phyloP scores from a whole-genome alignment of 2,329 filamentous ascomycete species.

The Talaromyces pinophilus region DNA sequence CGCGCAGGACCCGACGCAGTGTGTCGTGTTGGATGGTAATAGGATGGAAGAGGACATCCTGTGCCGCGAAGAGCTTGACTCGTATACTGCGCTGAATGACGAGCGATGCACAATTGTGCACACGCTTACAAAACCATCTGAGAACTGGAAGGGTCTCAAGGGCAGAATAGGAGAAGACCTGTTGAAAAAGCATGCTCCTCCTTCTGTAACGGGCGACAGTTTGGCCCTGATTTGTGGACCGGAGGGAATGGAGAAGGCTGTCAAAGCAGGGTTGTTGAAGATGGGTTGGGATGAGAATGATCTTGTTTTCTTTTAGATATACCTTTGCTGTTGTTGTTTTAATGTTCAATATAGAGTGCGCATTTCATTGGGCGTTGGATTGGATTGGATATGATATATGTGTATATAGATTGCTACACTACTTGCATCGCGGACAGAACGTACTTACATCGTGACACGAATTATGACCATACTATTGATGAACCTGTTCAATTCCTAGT shows the following conservation, averaged over 20 bases:
- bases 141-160: constrained; percentile 66
- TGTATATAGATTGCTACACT: constrained; percentile 11
- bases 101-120: constrained; percentile 65
- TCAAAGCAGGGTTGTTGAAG: constrained; percentile 56
- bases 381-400: background rate
- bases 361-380: constrained; percentile 13
- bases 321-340: background rate
- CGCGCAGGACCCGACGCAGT: constrained; percentile 63
- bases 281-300: constrained; percentile 73
- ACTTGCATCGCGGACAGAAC: background rate
- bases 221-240: constrained; percentile 82
- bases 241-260: constrained; percentile 69
- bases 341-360: constrained; percentile 1
- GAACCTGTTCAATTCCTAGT: constrained; percentile 37
- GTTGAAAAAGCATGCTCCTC: constrained; percentile 57
- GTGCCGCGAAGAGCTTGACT: constrained; percentile 71
- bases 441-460: constrained; percentile 2
- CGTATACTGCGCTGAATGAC: constrained; percentile 55
- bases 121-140: constrained; percentile 64
- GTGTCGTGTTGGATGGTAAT: constrained; percentile 78
- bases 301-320: constrained; percentile 70
- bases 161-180: constrained; percentile 68
- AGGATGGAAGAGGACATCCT: constrained; percentile 78
- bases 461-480: background rate
- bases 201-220: constrained; percentile 47